A percentile compares a stretch with the other conserved stretches of the same genome.
These are phyloP conservation scores for Dothideomycetidae sp. DNA, from an alignment of 2,329 filamentous ascomycete species.

Conservation along the genomic window DNA sequence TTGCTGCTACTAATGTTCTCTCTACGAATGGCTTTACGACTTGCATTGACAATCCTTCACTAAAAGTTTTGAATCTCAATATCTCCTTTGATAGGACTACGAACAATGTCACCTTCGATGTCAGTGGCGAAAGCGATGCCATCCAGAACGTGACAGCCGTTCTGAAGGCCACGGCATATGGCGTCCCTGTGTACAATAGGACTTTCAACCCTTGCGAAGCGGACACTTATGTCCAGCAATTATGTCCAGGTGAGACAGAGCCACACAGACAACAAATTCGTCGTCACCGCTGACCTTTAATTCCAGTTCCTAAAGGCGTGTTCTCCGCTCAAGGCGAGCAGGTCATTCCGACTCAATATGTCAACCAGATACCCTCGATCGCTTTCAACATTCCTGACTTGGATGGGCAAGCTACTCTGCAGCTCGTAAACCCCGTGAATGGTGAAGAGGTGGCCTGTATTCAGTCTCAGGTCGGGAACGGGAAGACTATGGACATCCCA, in stretches of 20 bases:
- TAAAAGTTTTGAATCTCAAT: constrained; percentile 60
- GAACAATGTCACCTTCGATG: constrained; percentile 63
- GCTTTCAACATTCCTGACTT: constrained; percentile 87
- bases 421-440: constrained; percentile 50
- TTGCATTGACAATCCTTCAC: constrained; percentile 46
- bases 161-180: constrained; percentile 71
- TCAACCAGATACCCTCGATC: constrained; percentile 66
- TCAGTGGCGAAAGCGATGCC: constrained; percentile 59
- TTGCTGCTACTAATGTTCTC: constrained; percentile 53
- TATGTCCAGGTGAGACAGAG: constrained; percentile 57
- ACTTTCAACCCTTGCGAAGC: constrained; percentile 69
- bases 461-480: constrained; percentile 67
- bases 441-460: constrained; percentile 64
- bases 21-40: constrained; percentile 67
- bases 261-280: too few species aligned
- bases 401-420: constrained; percentile 66
- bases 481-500: constrained; percentile 61
- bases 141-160: constrained; percentile 67
- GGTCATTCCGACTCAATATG: constrained; percentile 55
- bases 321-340: constrained; percentile 64
- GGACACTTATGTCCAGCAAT: constrained; percentile 49
- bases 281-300: not conserved
- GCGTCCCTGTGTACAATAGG: constrained; percentile 62
- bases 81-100: constrained; percentile 66
- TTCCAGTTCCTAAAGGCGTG: constrained; percentile 3